A percentile compares a stretch with the other conserved stretches of the same genome.
Evolutionary conservation across 352 stramenopile genomes (phyloP).

Genomic region (Phytophthora boehmeriae): DNA sequence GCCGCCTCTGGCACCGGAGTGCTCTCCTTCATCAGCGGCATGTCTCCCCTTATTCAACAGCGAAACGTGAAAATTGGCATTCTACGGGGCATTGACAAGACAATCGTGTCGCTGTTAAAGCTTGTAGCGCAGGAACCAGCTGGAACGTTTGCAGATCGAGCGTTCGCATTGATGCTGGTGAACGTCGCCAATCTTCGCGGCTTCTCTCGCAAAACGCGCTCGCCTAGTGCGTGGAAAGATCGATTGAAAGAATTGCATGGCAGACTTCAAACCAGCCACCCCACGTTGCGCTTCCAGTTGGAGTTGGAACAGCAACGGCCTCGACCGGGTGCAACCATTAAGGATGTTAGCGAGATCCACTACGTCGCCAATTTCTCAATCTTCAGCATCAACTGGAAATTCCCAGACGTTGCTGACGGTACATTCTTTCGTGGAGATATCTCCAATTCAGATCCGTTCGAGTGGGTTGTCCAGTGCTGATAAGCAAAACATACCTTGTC

Average conservation of each 20-base stretch:
- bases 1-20: slow-evolving; percentile 23
- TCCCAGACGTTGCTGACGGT: slow-evolving; percentile 40
- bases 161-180: slow-evolving; percentile 47
- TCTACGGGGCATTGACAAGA: slow-evolving; percentile 36
- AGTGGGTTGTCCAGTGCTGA: slow-evolving; percentile 35
- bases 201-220: slow-evolving; percentile 17
- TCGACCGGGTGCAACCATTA: slow-evolving; percentile 18
- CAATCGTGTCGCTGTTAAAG: slow-evolving; percentile 37
- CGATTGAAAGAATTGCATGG: slow-evolving; percentile 24
- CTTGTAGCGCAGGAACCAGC: slow-evolving; percentile 30
- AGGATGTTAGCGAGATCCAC: slow-evolving; percentile 16
- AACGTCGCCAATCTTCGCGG: slow-evolving; percentile 43
- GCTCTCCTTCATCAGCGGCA: slow-evolving; percentile 33
- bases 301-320: slow-evolving; percentile 40
- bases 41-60: slow-evolving; percentile 34
- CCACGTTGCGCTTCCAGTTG: slow-evolving; percentile 44
- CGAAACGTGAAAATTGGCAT: slow-evolving; percentile 53
- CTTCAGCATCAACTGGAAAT: slow-evolving; percentile 47
- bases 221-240: slow-evolving; percentile 32
- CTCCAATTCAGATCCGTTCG: slow-evolving; percentile 27
- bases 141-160: slow-evolving; percentile 19
- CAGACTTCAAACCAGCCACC: slow-evolving; percentile 32
- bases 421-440: slow-evolving; percentile 56
- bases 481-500: slow-evolving; percentile 25
- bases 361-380: slow-evolving; percentile 48